These are phyloP conservation scores for barrel medic (Medicago truncatula) DNA, from an alignment of 306 rosid species.

Conservation along the genomic window MtrunA17r5.0-ANR NC_053044.1:54558501-54559000, in stretches of 20 bases:
- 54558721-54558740: conserved; percentile 39
- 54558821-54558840: neutral
- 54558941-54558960: neutral
- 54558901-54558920: neutral
- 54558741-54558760: conserved; percentile 54
- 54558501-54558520: conserved; percentile 59
- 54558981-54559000: neutral
- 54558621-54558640: neutral
- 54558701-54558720: conserved; percentile 31
- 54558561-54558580: conserved; percentile 58
- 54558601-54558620: conserved; percentile 45
- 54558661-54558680: conserved; percentile 33
- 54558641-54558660: conserved; percentile 7
- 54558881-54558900: conserved; percentile 13
- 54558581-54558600: conserved; percentile 49
- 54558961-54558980: neutral
- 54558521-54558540: conserved; percentile 62
- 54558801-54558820: conserved; percentile 52
- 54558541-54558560: conserved; percentile 87
- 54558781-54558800: conserved; percentile 38
- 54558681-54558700: conserved; percentile 19
- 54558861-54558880: conserved; percentile 3
- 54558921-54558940: conserved; percentile 20
- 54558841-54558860: conserved; percentile 4
- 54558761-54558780: conserved; percentile 52